These are phyloP conservation scores for Fusarium fracticaudum DNA, from an alignment of 2,329 filamentous ascomycete species.

Conservation along the genomic window DNA sequence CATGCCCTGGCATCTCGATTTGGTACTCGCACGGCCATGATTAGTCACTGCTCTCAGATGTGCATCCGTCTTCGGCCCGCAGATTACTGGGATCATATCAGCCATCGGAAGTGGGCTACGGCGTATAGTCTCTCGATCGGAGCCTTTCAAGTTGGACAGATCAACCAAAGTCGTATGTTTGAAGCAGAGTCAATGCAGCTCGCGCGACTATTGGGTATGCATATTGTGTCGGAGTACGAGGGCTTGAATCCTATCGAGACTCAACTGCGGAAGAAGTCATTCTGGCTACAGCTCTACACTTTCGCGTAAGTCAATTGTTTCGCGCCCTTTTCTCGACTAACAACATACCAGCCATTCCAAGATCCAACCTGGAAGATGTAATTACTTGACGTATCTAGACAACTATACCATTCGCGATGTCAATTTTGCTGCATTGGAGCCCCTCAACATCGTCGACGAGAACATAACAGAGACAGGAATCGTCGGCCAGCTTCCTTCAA, in stretches of 20 bases:
- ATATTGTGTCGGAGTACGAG: background rate
- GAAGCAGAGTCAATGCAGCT: background rate
- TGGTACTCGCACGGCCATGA: background rate
- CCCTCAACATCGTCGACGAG: background rate
- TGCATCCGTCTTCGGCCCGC: background rate
- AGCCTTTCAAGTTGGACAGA: background rate
- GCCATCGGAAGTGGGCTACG: background rate
- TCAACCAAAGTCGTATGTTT: background rate
- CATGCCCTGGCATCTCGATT: background rate
- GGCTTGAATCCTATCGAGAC: background rate
- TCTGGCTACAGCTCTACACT: background rate
- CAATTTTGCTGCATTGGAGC: background rate
- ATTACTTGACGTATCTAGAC: background rate
- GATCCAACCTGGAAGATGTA: background rate
- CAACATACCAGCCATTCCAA: background rate
- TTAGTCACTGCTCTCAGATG: background rate
- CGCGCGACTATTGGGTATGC: background rate
- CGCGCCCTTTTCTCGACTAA: too few species aligned
- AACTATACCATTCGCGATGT: background rate
- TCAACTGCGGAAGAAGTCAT: background rate
- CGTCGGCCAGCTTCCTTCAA: background rate
- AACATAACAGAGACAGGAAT: background rate
- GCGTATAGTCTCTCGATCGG: background rate
- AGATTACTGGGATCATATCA: conserved; percentile 11
- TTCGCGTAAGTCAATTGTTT: background rate